Evolutionary conservation across 768 basidiomycete genomes (phyloP).

Genomic region (Scleroderma citrinum): DNA sequence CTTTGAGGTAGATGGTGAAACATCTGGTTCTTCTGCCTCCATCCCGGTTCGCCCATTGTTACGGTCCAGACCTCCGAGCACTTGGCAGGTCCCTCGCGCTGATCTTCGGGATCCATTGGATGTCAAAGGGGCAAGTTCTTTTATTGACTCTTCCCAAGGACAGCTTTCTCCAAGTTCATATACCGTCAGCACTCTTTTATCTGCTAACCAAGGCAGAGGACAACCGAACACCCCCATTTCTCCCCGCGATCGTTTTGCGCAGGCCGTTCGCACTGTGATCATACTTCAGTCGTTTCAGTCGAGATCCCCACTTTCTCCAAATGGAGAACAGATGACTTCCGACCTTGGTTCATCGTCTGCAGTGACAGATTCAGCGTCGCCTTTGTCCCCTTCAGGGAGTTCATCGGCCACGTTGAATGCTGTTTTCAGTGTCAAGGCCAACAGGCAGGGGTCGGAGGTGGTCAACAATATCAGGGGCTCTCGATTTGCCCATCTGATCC

Average conservation of each 20-base stretch:
- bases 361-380: background rate
- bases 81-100: background rate
- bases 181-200: background rate
- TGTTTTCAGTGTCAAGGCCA: background rate
- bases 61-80: conserved; percentile 1
- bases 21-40: background rate
- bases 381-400: background rate
- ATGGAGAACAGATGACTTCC: conserved; percentile 33
- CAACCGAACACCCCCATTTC: background rate
- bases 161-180: conserved; percentile 1
- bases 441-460: background rate
- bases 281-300: conserved; percentile 26
- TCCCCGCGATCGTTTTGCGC: conserved; percentile 23
- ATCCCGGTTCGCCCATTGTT: background rate
- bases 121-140: background rate
- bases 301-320: conserved; percentile 12
- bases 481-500: conserved; percentile 49
- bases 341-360: conserved; percentile 7
- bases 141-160: conserved; percentile 1
- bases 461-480: conserved; percentile 38
- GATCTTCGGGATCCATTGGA: background rate
- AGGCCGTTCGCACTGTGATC: conserved; percentile 35
- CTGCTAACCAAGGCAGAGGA: background rate
- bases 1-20: background rate
- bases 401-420: background rate